phyloP scores from a whole-genome alignment of 129 eudicot genomes.

The Erigeron canadensis region DNA sequence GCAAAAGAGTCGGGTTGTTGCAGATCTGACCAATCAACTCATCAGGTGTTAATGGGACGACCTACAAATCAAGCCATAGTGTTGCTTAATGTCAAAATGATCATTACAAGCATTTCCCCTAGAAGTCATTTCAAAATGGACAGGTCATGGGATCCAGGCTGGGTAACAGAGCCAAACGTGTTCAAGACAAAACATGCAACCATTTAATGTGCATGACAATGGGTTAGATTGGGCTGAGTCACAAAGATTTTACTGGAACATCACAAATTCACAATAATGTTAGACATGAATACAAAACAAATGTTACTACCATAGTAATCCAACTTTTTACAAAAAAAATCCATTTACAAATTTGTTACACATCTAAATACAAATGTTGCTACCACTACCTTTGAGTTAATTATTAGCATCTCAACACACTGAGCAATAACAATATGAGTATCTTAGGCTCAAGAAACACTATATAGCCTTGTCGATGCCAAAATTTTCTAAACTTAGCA shows the following conservation, averaged over 20 bases:
- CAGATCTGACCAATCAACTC: slow-evolving; percentile 29
- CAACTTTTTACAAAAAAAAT: not conserved
- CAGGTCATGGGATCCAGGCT: not conserved
- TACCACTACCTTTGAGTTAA: not conserved
- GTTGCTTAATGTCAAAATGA: not conserved
- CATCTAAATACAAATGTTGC: not conserved
- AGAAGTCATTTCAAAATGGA: not conserved
- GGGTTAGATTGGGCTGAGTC: not conserved
- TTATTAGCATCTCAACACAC: slow-evolving; percentile 2
- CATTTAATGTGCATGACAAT: not conserved
- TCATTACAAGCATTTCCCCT: not conserved
- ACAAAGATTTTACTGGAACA: not conserved
- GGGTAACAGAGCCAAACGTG: not conserved
- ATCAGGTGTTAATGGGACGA: slow-evolving; percentile 13
- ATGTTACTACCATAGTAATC: not conserved
- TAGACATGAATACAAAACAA: not conserved
- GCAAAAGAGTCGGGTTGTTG: slow-evolving; percentile 23
- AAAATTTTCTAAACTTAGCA: not conserved
- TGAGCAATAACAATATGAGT: not conserved
- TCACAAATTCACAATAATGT: not conserved
- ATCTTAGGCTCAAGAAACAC: slow-evolving; percentile 1
- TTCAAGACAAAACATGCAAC: not conserved
- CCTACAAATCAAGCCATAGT: slow-evolving; percentile 17
- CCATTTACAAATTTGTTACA: not conserved
- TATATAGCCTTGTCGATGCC: not conserved